Base-by-base conservation (phyloP, 495 filamentous ascomycete genomes). In the Amniculicola lignicola region DNA sequence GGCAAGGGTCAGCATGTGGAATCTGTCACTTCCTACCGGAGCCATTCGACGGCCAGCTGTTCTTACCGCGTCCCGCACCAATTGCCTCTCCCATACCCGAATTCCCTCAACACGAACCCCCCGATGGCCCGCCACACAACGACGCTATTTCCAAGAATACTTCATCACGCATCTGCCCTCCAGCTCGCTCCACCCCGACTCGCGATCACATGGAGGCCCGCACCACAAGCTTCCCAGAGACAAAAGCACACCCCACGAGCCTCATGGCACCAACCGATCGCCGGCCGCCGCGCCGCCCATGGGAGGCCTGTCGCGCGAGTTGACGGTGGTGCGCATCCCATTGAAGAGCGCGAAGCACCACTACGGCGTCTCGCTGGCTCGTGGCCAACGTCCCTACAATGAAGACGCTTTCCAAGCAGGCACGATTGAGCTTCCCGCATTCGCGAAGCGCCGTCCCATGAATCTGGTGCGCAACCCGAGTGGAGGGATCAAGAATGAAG, bases 241-340 rank as follows among this genome's bases (percentile, higher is more conserved):
- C 23, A 88, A 83, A 3, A 91, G 89, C 22, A 84, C 82, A n/a
- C 90, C 91, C 2, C 89, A 94, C 72, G 6, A 73, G 79, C 21
- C 66, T 79, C 67, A 75, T 77, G 64, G 71, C 76, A 57, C 75
- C 82, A 64, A 77, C 80, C 29, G 76, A 75, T 10, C 62, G 25
- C 67, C 67, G 21, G 65, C 67, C 2, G 61, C 66, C 22, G 57
- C 59, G 27, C 55, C 64, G 21, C 45, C 62, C 25, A 58, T 58
- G 49, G 54, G 53, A n/a, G 67, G 67, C 15, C 2, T 48, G 28
- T 72, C 71, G 24, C 83, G 90, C 29, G 90, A 95, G 60, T 84
- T 90, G 27, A 96, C 92, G 0, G 90, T 97, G n/a, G 93, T 98
- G 18, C 89, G 93, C n/a, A 97, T 98, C 59, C 93, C 93, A 0